Base-by-base conservation (phyloP, 1,284 basidiomycete genomes). In the Ustilago shanxiensis region DNA sequence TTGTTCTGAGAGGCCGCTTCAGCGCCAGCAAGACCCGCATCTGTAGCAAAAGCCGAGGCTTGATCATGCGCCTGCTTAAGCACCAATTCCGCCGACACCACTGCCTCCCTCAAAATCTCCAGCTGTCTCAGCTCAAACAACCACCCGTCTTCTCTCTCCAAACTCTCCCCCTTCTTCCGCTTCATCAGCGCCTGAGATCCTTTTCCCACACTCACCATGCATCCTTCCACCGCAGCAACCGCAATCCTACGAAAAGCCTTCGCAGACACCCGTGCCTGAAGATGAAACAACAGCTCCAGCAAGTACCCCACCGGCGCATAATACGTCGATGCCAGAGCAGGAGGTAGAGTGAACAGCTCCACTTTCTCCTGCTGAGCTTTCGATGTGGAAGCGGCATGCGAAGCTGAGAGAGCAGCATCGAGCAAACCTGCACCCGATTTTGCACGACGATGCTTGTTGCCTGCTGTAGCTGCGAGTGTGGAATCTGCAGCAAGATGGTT, bases 351-450 rank as follows among this genome's bases (percentile, higher is more conserved):
- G 35, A 79, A 79, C 2, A 79, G 74, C 59, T 71, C 29, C 39
- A 79, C 70, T 33, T 72, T 72, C 7, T 66, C 66, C 22, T 67
- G 60, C 54, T 57, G 60, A 14, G 52, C 51, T 28, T 47, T 70
- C 7, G 67, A 66, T 1, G 63, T 53, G 1, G 70, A 77, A 1
- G 71, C 61, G 2, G 69, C 60, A 22, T 66, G 70, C 20, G 69
- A 72, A 3, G 68, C 60, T 0, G 65, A 57, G 9, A 72, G 56
- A 1, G 76, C 77, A 16, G 77, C 77, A 56, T 79, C 69, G 2
- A 79, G 55, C 45, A 79, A 26, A 0, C 77, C 77, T 6, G 77
- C 77, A 2, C 77, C 77, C 1, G 73, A 76, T 62, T 71, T 79
- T 35, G 49, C 76, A 8, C 77, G 49, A 9, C 64, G 57, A 39